Conservation (phyloP, 371 early-diverging fungal species). For the Mortierella sp. region DNA sequence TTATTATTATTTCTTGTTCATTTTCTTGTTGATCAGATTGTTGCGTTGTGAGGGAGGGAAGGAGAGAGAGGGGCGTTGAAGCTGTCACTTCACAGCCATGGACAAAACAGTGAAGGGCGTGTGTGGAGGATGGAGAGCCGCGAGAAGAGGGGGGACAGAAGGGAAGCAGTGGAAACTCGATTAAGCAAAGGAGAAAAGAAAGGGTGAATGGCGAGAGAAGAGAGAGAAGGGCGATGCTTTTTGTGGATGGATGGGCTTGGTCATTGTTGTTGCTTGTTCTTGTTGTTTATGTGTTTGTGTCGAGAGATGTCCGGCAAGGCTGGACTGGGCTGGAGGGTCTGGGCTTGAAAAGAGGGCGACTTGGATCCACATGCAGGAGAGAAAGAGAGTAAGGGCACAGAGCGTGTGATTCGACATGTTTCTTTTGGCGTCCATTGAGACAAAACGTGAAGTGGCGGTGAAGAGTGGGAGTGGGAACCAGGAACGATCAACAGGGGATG, state of each 20-base stretch:
- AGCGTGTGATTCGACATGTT: neutral
- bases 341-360: neutral
- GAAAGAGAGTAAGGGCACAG: neutral
- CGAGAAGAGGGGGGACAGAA: neutral
- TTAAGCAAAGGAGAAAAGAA: neutral
- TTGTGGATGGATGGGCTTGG: neutral
- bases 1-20: neutral
- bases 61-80: neutral
- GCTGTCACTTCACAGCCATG: neutral
- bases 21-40: neutral
- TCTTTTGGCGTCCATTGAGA: neutral
- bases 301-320: neutral
- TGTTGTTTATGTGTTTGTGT: no score
- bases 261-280: neutral
- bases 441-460: no score
- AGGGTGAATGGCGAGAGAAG: neutral
- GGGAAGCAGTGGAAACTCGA: neutral
- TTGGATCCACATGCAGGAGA: neutral
- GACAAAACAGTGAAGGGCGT: neutral
- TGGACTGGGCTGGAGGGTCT: constrained; percentile 2
- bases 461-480: no score
- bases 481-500: no score
- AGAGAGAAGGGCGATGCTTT: neutral
- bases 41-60: no score
- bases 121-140: neutral